Evolutionary conservation across 2,329 filamentous ascomycete genomes (phyloP).

Genomic region (Clarireedia hainanense): DNA sequence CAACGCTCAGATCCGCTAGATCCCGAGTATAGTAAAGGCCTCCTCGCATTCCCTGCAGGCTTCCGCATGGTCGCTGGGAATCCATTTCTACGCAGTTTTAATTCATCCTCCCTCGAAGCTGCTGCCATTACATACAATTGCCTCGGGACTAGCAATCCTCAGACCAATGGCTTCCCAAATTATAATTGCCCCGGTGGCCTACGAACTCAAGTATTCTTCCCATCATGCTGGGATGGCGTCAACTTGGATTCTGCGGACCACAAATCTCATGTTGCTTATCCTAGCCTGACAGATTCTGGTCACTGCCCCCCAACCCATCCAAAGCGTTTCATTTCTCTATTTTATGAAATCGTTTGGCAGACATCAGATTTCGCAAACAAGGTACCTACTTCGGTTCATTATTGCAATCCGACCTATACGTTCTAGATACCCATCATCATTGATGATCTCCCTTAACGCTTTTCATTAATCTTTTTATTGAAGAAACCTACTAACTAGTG

Average conservation of each 20-base stretch:
- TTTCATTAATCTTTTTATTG: background rate
- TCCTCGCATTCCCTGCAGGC: conserved; percentile 50
- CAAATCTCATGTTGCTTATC: conserved; percentile 49
- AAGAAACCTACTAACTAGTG: background rate
- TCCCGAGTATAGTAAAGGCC: conserved; percentile 33
- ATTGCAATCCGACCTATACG: background rate
- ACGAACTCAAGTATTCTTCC: conserved; percentile 49
- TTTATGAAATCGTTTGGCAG: conserved; percentile 52
- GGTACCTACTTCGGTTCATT: conserved; percentile 2
- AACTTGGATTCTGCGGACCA: conserved; percentile 48
- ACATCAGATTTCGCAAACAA: conserved; percentile 41
- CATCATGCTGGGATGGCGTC: conserved; percentile 55
- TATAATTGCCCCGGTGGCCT: conserved; percentile 45
- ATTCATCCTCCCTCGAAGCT: conserved; percentile 35
- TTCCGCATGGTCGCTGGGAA: conserved; percentile 62
- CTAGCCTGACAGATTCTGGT: conserved; percentile 38
- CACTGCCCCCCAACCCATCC: conserved; percentile 43
- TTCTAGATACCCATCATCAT: background rate
- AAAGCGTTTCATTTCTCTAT: conserved; percentile 48
- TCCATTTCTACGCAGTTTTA: conserved; percentile 42
- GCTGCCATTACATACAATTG: conserved; percentile 49
- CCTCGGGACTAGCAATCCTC: conserved; percentile 35
- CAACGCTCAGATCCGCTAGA: conserved; percentile 35
- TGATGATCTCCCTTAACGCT: background rate
- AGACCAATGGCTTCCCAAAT: conserved; percentile 46